These are phyloP conservation scores for Crithidia sp. DNA, from an alignment of 208 protist genomes.

Conservation along the genomic window DNA sequence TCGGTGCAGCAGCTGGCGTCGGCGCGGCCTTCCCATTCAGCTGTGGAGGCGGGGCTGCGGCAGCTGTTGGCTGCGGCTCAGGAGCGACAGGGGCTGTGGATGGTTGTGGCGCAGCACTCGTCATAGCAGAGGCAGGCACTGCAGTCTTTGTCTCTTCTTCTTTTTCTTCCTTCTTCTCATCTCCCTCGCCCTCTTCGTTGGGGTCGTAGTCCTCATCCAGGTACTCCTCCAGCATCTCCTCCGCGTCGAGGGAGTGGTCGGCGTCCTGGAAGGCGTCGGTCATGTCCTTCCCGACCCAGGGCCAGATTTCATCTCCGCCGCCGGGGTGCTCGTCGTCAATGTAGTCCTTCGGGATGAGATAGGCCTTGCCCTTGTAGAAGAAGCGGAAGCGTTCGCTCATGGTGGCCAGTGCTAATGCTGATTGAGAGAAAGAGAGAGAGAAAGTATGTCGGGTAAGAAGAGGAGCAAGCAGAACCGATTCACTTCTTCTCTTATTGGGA, in stretches of 20 bases:
- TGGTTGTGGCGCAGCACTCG: background rate
- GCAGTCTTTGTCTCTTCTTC: background rate
- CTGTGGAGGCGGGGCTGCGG: background rate
- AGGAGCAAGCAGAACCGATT: background rate
- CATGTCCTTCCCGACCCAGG: conserved; percentile 38
- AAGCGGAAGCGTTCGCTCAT: conserved; percentile 29
- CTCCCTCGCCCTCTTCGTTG: background rate
- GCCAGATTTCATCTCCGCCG: conserved; percentile 32
- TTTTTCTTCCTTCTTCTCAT: background rate
- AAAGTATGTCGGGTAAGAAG: background rate
- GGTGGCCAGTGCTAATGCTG: background rate
- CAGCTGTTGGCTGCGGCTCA: background rate
- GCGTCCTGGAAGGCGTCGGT: conserved; percentile 43
- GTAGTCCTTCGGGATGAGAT: conserved; percentile 35
- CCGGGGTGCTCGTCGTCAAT: conserved; percentile 48
- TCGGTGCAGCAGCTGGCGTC: background rate
- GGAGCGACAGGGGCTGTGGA: background rate
- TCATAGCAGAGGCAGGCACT: background rate
- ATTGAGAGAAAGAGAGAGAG: background rate
- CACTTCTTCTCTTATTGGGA: too few relatives aligned
- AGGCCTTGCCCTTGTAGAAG: conserved; percentile 36
- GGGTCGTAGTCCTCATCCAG: conserved; percentile 29
- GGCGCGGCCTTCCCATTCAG: background rate
- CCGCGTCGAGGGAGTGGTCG: conserved; percentile 39
- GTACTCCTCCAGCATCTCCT: conserved; percentile 43